Percentiles rank a stretch among this genome's conserved stretches.
Conservation (phyloP, 2,329 filamentous ascomycete genomes). For the Fusarium mundagurra region DNA sequence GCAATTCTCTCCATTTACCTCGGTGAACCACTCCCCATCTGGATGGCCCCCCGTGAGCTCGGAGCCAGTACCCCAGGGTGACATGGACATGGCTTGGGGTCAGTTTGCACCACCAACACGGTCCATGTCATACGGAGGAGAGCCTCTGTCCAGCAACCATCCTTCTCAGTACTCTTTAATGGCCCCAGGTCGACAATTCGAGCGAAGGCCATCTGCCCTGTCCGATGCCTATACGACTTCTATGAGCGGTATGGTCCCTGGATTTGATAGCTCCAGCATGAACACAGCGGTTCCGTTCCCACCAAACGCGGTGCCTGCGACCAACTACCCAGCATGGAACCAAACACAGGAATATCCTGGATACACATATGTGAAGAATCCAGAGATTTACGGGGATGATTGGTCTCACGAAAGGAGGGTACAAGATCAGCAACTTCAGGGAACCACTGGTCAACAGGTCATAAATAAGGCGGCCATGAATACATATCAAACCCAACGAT, state of each 20-base stretch:
- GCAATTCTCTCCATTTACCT: conserved; percentile 60
- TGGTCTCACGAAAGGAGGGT: conserved; percentile 47
- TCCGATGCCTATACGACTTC: conserved; percentile 57
- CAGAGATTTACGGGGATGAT: conserved; percentile 48
- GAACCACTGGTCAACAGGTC: conserved; percentile 21
- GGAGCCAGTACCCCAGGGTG: conserved; percentile 54
- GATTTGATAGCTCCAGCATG: conserved; percentile 50
- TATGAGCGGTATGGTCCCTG: conserved; percentile 50
- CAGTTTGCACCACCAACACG: conserved; percentile 54
- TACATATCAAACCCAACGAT: conserved; percentile 27
- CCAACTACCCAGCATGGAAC: conserved; percentile 57
- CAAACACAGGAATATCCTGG: conserved; percentile 49
- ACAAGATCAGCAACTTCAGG: conserved; percentile 17
- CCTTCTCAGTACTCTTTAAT: conserved; percentile 54
- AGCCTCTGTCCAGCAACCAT: conserved; percentile 49
- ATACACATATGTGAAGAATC: conserved; percentile 51
- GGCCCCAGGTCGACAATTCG: conserved; percentile 52
- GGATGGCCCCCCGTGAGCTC: conserved; percentile 54
- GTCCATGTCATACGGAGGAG: conserved; percentile 61
- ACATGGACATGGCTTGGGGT: conserved; percentile 55
- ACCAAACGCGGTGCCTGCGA: conserved; percentile 49
- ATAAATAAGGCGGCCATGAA: conserved; percentile 5
- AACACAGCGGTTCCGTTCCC: conserved; percentile 48
- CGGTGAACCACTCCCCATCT: conserved; percentile 51
- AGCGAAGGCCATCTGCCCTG: conserved; percentile 54